A percentile compares a stretch with the other conserved stretches of the same genome.
phyloP scores from a whole-genome alignment of 2,329 filamentous ascomycete genomes.

The Pseudogymnoascus sp. region DNA sequence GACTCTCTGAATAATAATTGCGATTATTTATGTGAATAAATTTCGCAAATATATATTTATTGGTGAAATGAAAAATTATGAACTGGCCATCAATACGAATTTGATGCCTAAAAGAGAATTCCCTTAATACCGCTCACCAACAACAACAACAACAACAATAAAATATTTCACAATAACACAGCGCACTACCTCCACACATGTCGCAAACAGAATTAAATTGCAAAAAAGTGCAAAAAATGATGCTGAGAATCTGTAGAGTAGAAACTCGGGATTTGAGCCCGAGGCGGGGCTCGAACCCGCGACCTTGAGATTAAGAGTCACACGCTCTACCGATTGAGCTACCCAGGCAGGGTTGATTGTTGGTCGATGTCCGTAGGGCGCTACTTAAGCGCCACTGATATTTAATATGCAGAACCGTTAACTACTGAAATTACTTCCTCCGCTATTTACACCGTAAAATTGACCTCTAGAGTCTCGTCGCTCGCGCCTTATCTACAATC shows the following conservation, averaged over 20 bases:
- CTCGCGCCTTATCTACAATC: conserved; percentile 4
- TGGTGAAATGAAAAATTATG: not conserved
- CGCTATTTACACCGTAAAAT: not conserved
- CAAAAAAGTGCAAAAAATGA: not conserved
- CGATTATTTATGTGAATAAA: not conserved
- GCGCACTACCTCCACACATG: not conserved
- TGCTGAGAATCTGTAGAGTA: not conserved
- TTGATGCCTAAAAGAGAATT: not conserved
- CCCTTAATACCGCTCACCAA: not conserved
- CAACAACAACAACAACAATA: not conserved
- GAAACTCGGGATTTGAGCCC: conserved; percentile 7
- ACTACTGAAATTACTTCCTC: not conserved
- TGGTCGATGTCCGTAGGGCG: not conserved
- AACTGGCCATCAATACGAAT: too few relatives aligned
- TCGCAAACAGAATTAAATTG: not conserved
- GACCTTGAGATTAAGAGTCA: conserved; percentile 43
- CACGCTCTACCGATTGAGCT: conserved; percentile 68
- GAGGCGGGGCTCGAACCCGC: conserved; percentile 9
- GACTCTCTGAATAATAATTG: not conserved
- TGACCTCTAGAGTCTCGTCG: not conserved
- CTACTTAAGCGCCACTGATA: not conserved
- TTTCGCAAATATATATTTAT: not conserved
- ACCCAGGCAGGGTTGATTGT: conserved; percentile 23
- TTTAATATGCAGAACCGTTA: not conserved
- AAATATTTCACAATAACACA: not conserved